Evolutionary conservation across 768 basidiomycete genomes (phyloP), one percentile per base, ranked within the genome.

Genomic region (Suillus subalutaceus): DNA sequence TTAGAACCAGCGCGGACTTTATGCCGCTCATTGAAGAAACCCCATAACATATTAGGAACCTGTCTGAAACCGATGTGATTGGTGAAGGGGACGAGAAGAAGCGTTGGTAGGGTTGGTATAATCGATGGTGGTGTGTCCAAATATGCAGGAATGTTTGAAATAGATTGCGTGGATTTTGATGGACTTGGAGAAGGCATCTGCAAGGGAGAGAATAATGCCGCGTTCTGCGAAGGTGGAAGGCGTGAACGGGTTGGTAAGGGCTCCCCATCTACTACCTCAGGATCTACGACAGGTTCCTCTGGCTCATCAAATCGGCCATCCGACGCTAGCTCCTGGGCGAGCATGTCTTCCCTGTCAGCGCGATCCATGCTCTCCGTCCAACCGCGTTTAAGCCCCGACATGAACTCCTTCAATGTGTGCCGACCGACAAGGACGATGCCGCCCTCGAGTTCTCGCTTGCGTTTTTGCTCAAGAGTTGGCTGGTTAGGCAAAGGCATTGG

Each of bases 331-430:
- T 85, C 83, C 63, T 80, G 83, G 0, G 91, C 82, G n/a, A 96
- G 80, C 43, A 79, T 76, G 63, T 94, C 90, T 65, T 96, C 94
- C 43, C 80, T 78, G 73, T 93, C 91, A 63, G 90, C 79, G 61
- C 85, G 84, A 57, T 89, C 84, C 40, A 94, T 76, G 1, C 87
- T 82, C 37, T 89, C 88, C 23, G 90, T 87, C 92, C 93, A 99
- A 2, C 97, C 97, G 63, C 85, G 83, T 73, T 85, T 87, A 50
- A 98, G 74, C 3, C 97, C 97, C 63, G 88, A 84, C 87, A 98
- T 87, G 76, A 93, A 99, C 79, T 99, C 97, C 80, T 98, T 99
- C 78, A 97, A 85, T 0, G 94, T 92, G 43, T 92, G 88, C 60
- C 97, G 87, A 4, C 97, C 97, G 38, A 99, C 77, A 65, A 99